Evolutionary conservation across 208 protist genomes (phyloP), one percentile per base, ranked within the genome.

Genomic region (Leishmania gerbilli): DNA sequence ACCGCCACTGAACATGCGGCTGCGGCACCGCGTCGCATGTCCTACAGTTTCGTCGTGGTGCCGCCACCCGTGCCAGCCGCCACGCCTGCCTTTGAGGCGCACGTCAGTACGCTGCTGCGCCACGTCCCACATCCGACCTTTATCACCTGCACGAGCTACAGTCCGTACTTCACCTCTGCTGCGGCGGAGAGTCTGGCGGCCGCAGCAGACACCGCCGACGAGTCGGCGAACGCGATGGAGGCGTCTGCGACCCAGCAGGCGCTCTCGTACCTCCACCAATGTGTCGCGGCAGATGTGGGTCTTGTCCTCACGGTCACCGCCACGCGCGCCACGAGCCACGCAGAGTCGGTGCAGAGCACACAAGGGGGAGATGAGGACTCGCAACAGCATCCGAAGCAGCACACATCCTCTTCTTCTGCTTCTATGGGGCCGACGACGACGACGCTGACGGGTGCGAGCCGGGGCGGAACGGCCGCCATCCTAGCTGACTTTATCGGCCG

Each of bases 21-120:
- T 15, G 37, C 74, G 31, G 40, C 74, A 15, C 53, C 74, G 55
- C 51, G 19, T 21, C 42, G 11, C 47, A 84, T 84, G 69, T 76
- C 81, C 21, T 90, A 82, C 79, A 87, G 87, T 79, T 87, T 86
- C 37, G 83, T 80, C 0, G 87, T 90, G n/a, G 87, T 90, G 27
- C 87, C 87, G 11, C 87, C 87, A 19, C 87, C 87, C 2, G 87
- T 83, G 11, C 87, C 87, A 34, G 79, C 87, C 6, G 87, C 87
- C 37, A 78, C 64, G 0, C 4, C 76, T 1, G 69, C 47, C 71
- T 90, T 90, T 34, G 72, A 87, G 51, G 2, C 83, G 17, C 87
- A 90, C 79, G 34, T 90, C 21, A 19, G 47, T 53, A 64, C 82
- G 3, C 71, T 90, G 49, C 74, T 87, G 34, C 24, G 64, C 3